Evolutionary conservation across 192 early-diverging fungal species (phyloP).

Genomic region (Chytriomyces sp.): DNA sequence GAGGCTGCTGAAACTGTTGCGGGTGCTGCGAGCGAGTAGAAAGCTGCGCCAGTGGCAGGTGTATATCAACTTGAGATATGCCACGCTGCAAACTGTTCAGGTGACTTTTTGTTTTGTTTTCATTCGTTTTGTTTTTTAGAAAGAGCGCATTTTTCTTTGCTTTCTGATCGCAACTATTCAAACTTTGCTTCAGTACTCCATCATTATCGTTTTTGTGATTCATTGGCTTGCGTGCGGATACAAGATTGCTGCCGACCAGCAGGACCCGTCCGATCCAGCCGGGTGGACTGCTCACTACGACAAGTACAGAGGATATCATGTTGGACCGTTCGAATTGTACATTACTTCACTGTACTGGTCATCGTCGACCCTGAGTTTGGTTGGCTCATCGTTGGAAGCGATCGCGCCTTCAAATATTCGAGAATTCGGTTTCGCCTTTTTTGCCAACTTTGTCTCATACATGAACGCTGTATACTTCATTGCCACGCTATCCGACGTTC

Average conservation of each 20-base stretch:
- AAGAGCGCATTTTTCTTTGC: constrained; percentile 15
- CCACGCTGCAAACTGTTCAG: constrained; percentile 51
- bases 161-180: not conserved
- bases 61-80: constrained; percentile 50
- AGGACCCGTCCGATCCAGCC: constrained; percentile 38
- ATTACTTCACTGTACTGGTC: constrained; percentile 51
- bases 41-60: constrained; percentile 56
- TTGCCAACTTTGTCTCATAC: constrained; percentile 50
- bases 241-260: constrained; percentile 44
- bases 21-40: constrained; percentile 55
- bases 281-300: constrained; percentile 52
- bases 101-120: constrained; percentile 26
- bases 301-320: not conserved
- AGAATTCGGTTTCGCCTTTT: constrained; percentile 49
- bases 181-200: constrained; percentile 23
- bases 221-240: constrained; percentile 61
- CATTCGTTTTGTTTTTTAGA: constrained; percentile 15
- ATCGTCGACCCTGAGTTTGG: constrained; percentile 44
- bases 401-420: constrained; percentile 40
- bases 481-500: constrained; percentile 42
- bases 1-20: constrained; percentile 54
- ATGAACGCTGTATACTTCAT: constrained; percentile 51
- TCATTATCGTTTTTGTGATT: constrained; percentile 51
- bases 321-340: constrained; percentile 40
- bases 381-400: constrained; percentile 35